phyloP scores from a whole-genome alignment of 2,329 filamentous ascomycete species.

The Ceratocystis variospora region DNA sequence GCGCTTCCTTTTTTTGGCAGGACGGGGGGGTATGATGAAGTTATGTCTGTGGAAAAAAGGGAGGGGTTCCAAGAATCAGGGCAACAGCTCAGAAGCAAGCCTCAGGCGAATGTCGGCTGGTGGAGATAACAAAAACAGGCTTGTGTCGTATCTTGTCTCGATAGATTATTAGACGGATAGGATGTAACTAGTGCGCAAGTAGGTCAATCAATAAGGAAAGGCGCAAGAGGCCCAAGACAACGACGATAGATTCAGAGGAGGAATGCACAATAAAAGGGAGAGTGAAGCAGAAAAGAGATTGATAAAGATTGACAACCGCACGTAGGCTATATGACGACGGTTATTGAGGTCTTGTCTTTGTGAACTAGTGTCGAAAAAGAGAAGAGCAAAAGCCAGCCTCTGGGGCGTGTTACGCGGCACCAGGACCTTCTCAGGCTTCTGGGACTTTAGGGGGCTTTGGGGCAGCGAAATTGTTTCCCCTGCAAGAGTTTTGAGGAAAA shows the following conservation, averaged over 20 bases:
- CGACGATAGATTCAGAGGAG: background rate
- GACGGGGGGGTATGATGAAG: background rate
- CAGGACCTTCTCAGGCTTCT: background rate
- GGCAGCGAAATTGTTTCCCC: background rate
- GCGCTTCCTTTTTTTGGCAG: background rate
- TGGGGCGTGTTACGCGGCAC: background rate
- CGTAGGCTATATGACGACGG: background rate
- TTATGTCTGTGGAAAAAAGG: background rate
- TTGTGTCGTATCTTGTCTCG: background rate
- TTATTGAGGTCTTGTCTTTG: background rate
- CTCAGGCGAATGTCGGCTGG: background rate
- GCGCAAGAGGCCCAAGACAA: background rate
- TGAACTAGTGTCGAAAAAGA: background rate
- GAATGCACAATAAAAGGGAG: background rate
- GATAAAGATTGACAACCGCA: background rate
- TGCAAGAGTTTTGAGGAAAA: background rate
- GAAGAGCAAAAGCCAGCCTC: background rate
- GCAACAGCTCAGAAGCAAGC: background rate
- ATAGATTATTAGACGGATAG: slow-evolving; percentile 2
- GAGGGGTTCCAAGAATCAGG: background rate
- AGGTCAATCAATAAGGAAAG: background rate
- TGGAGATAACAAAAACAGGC: background rate
- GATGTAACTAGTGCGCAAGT: slow-evolving; percentile 5
- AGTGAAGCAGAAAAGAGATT: background rate
- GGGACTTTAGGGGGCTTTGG: background rate